A percentile compares a stretch with the other conserved stretches of the same genome.
These are phyloP conservation scores for Silene noctiflora DNA, from an alignment of 179 eudicot species.

Conservation along the genomic window DNA sequence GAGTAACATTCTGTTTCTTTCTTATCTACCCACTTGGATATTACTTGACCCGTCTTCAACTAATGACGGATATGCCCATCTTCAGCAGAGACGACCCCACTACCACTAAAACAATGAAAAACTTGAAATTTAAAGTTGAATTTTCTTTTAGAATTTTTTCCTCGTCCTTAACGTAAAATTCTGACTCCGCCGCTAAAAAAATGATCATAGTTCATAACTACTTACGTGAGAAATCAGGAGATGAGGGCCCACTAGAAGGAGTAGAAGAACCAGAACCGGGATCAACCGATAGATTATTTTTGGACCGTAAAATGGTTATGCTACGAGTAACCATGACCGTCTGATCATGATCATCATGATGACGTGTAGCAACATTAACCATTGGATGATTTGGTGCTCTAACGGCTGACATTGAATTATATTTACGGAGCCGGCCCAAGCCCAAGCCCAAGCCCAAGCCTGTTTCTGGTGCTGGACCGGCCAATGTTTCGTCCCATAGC, in stretches of 20 bases:
- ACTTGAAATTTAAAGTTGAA: too few species aligned
- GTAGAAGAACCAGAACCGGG: constrained; percentile 23
- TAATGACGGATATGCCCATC: too few species aligned
- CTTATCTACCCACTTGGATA: too few species aligned
- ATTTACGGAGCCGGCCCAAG: constrained; percentile 20
- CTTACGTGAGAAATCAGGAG: constrained; percentile 24
- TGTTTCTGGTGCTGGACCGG: constrained; percentile 28
- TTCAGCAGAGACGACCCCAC: too few species aligned
- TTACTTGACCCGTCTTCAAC: too few species aligned
- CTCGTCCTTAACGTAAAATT: too few species aligned
- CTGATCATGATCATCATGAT: constrained; percentile 3
- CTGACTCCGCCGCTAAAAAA: too few species aligned
- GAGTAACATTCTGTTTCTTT: too few species aligned
- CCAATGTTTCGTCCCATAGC: constrained; percentile 31
- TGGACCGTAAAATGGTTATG: constrained; percentile 16
- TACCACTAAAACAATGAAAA: too few species aligned
- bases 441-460: neutral
- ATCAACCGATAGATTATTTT: constrained; percentile 19
- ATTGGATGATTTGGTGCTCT: constrained; percentile 20
- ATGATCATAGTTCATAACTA: too few species aligned
- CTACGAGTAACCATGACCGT: too few species aligned
- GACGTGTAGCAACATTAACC: constrained; percentile 2
- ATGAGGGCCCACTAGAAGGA: constrained; percentile 20
- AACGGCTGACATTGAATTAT: constrained; percentile 28
- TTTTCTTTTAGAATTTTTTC: too few species aligned